phyloP scores from a whole-genome alignment of 1,139 yeast species.

The Saccharomyces hybrid region DNA sequence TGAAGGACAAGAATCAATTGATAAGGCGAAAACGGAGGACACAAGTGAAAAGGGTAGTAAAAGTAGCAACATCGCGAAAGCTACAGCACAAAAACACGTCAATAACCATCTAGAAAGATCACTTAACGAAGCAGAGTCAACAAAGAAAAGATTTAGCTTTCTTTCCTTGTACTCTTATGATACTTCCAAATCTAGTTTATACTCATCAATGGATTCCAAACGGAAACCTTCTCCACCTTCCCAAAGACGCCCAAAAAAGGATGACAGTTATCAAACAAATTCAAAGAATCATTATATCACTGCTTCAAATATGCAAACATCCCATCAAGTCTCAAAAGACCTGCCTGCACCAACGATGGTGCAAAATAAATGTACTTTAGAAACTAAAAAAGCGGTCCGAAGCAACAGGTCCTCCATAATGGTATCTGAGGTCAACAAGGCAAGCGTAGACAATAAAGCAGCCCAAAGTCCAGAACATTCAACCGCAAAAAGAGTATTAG shows the following conservation, averaged over 20 bases:
- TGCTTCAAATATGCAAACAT: background rate
- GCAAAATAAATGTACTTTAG: background rate
- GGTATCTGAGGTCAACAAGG: constrained; percentile 9
- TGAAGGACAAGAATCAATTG: background rate
- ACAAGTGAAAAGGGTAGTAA: background rate
- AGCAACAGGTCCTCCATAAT: constrained; percentile 16
- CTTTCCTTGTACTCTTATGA: constrained; percentile 14
- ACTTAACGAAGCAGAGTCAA: constrained; percentile 6
- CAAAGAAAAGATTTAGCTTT: constrained; percentile 21
- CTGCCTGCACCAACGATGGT: background rate
- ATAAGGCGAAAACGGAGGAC: background rate
- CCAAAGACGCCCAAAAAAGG: background rate
- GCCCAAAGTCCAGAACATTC: constrained; percentile 37
- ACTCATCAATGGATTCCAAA: constrained; percentile 4
- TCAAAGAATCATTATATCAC: background rate
- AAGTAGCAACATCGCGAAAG: background rate
- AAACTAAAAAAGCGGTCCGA: background rate
- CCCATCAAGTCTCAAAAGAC: background rate
- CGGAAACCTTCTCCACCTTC: background rate
- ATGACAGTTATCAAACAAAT: background rate
- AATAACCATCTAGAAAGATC: background rate
- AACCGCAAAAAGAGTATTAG: constrained; percentile 72
- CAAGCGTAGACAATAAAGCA: constrained; percentile 1
- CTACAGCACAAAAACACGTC: background rate
- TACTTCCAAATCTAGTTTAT: constrained; percentile 12